phyloP scores from a whole-genome alignment of 495 filamentous ascomycete genomes.

The Podospora pseudoanserina region DNA sequence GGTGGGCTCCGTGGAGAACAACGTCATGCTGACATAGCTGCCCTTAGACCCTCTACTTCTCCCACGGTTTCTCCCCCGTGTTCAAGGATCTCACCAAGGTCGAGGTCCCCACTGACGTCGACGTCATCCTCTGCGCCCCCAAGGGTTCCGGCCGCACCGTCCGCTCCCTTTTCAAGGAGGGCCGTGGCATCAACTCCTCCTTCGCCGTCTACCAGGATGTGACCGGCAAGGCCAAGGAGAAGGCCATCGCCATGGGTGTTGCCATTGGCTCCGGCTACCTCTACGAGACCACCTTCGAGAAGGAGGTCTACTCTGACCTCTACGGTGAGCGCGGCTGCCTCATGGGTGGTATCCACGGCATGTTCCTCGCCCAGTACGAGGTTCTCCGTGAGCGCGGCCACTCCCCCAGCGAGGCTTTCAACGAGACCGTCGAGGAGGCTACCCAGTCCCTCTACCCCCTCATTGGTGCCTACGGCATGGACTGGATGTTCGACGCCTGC shows the following conservation, averaged over 20 bases:
- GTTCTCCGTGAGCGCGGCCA: slow-evolving; percentile 98
- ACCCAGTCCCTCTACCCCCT: slow-evolving; percentile 96
- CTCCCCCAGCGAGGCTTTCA: slow-evolving; percentile 97
- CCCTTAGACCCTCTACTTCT: slow-evolving; percentile 92
- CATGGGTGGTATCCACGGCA: slow-evolving; percentile 99
- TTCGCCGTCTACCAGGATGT: slow-evolving; percentile 98
- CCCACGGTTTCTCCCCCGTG: slow-evolving; percentile 99
- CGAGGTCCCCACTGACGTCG: slow-evolving; percentile 88
- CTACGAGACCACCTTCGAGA: slow-evolving; percentile 99
- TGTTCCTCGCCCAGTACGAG: slow-evolving; percentile 99
- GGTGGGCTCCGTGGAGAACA: neutral
- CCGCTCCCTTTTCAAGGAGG: slow-evolving; percentile 93
- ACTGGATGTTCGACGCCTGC: slow-evolving; percentile 99
- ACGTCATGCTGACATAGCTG: slow-evolving; percentile 13
- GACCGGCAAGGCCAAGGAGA: slow-evolving; percentile 96
- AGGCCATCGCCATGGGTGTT: slow-evolving; percentile 94
- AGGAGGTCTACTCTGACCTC: slow-evolving; percentile 98
- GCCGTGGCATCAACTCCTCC: slow-evolving; percentile 99
- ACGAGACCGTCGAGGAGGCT: slow-evolving; percentile 99
- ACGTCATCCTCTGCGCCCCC: slow-evolving; percentile 98
- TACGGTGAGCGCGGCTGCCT: slow-evolving; percentile 99
- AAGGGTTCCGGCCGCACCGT: slow-evolving; percentile 99
- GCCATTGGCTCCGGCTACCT: slow-evolving; percentile 96
- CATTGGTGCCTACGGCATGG: slow-evolving; percentile 95
- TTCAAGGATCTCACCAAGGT: slow-evolving; percentile 99